Percentiles rank a stretch among this genome's conserved stretches.
Evolutionary conservation across 1,284 basidiomycete genomes (phyloP).

Genomic region (Erythrobasidium hasegawianum): DNA sequence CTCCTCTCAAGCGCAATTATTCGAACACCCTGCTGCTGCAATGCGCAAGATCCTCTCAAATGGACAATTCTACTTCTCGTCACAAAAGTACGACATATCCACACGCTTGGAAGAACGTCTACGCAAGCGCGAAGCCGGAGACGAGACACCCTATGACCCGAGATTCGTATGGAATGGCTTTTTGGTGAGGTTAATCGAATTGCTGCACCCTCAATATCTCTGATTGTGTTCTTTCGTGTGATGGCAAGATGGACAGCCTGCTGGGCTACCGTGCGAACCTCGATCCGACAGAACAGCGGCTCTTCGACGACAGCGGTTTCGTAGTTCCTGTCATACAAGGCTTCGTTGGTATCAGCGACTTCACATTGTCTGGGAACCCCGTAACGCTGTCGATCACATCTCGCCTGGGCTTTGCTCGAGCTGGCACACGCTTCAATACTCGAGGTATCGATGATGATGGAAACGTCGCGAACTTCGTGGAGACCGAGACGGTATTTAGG

Average conservation of each 20-base stretch:
- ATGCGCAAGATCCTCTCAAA: slow-evolving; percentile 87
- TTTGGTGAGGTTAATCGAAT: too few relatives aligned
- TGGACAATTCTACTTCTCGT: slow-evolving; percentile 91
- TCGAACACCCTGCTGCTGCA: slow-evolving; percentile 85
- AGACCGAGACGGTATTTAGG: slow-evolving; percentile 89
- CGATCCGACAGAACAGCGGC: slow-evolving; percentile 50
- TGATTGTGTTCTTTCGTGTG: not conserved
- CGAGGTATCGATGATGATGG: slow-evolving; percentile 97
- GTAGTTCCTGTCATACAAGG: slow-evolving; percentile 86
- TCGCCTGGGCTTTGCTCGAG: slow-evolving; percentile 86
- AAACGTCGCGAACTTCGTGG: slow-evolving; percentile 95
- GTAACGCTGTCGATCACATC: slow-evolving; percentile 75
- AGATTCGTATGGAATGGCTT: slow-evolving; percentile 53
- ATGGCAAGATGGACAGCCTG: slow-evolving; percentile 52
- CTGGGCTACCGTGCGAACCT: slow-evolving; percentile 46
- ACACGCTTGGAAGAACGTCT: slow-evolving; percentile 68
- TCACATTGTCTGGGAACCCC: slow-evolving; percentile 57
- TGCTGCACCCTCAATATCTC: not conserved
- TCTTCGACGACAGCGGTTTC: slow-evolving; percentile 50
- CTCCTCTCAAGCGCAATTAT: too few relatives aligned
- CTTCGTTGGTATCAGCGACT: slow-evolving; percentile 69
- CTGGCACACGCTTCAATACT: slow-evolving; percentile 95
- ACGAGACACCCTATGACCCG: slow-evolving; percentile 57
- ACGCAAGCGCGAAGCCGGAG: slow-evolving; percentile 47
- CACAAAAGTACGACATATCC: slow-evolving; percentile 82